Base-by-base conservation (phyloP, 2,329 filamentous ascomycete genomes). In the Eutypa lata region DNA sequence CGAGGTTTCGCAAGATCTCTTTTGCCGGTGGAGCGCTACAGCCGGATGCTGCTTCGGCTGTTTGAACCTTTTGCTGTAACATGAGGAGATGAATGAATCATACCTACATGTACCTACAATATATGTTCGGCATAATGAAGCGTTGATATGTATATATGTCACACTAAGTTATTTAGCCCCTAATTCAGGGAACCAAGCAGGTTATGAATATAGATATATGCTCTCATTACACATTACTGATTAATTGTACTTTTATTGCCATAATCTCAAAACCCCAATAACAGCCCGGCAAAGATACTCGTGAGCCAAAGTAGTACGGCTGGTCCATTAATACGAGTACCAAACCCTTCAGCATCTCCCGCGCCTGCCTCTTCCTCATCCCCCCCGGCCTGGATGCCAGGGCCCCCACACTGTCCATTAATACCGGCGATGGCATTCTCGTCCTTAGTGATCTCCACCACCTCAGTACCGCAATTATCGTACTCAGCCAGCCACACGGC, bases 401-500 rank as follows among this genome's bases (percentile, higher is more conserved):
- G 14, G 14, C 49, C 45, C 14, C 48, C 31, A 46, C 50, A 52
- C 35, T 52, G 44, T 8, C 50, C 50, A 2, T 24, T 42, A 16
- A 52, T 26, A 14, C 18, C 45, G 11, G 28, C 33, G n/a, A 52
- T 52, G 4, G 44, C n/a, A 22, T 31, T 21, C 22, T 48, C 50
- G 14, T 31, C 45, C 19, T 21, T 14, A 14, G 50, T 48, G 22
- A 52, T 42, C 13, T n/a, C 44, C 21, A 28, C 16, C 16, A 52
- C 24, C 8, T 52, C 50, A n/a, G 14, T 40, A n/a, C 50, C 50
- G 22, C 50, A 52, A 11, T 52, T 45, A n/a, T 48, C 13, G n/a
- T 37, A 37, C 14, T 28, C 21, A 8, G 50, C 50, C 22, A 52
- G 44, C 50, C 50, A 52, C 35, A 52, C 33, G 33, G 33, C 45